Conservation (phyloP, 768 basidiomycete genomes). For the Gloeostereum incarnatum region DNA sequence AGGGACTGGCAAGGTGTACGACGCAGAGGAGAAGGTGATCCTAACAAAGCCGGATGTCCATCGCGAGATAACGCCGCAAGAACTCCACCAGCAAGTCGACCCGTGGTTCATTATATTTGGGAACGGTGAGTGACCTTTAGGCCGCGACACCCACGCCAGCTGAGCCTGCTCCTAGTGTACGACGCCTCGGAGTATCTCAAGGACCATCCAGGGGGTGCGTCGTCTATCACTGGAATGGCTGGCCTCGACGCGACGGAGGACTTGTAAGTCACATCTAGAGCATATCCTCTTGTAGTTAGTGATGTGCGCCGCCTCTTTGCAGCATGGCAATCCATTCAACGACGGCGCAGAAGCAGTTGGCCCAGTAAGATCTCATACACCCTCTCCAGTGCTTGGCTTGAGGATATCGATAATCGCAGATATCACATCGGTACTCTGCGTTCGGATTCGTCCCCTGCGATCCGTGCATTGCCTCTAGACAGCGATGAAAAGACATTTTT, state of each 20-base stretch:
- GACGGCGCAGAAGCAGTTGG: conserved; percentile 29
- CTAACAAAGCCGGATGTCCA: conserved; percentile 32
- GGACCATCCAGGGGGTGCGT: conserved; percentile 50
- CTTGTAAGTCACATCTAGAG: no score
- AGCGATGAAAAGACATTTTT: no score
- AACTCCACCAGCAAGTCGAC: conserved; percentile 28
- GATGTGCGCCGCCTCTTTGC: no score
- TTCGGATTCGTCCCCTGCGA: no score
- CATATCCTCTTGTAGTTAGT: no score
- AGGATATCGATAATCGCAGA: no score
- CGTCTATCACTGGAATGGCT: conserved; percentile 45
- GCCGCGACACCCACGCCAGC: not conserved
- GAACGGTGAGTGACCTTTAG: conserved; percentile 27
- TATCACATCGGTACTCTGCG: no score
- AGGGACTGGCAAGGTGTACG: not conserved
- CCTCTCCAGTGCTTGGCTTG: conserved; percentile 16
- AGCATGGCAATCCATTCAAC: conserved; percentile 45
- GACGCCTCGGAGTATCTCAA: conserved; percentile 39
- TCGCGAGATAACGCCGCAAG: conserved; percentile 32
- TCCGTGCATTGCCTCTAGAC: no score
- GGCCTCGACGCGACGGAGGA: conserved; percentile 57
- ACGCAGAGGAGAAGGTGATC: not conserved
- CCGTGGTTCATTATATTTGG: conserved; percentile 52
- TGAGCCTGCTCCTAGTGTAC: conserved; percentile 23
- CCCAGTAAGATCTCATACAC: conserved; percentile 40